phyloP scores from a whole-genome alignment of 768 basidiomycete genomes.

The Rhizopogon vesiculosus region DNA sequence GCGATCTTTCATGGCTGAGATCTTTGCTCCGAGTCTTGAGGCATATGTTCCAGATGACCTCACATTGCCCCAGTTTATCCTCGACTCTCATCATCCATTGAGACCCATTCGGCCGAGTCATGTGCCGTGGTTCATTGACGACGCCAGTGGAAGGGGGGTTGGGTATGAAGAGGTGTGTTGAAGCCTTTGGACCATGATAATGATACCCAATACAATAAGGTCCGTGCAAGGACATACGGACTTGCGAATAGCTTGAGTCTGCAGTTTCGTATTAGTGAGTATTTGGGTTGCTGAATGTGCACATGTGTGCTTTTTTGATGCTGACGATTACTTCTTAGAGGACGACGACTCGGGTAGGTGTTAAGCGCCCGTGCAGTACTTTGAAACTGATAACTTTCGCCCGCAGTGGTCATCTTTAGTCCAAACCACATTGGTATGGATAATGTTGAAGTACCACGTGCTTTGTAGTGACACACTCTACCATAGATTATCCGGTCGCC shows the following conservation, averaged over 20 bases:
- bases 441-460: neutral
- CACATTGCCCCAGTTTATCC: slow-evolving; percentile 62
- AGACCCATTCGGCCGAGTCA: slow-evolving; percentile 42
- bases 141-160: slow-evolving; percentile 41
- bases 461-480: neutral
- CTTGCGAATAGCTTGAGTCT: slow-evolving; percentile 51
- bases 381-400: slow-evolving; percentile 1
- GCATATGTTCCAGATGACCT: slow-evolving; percentile 56
- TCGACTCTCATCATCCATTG: slow-evolving; percentile 38
- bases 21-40: slow-evolving; percentile 23
- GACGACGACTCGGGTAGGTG: slow-evolving; percentile 48
- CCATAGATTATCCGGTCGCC: slow-evolving; percentile 47
- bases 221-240: slow-evolving; percentile 39
- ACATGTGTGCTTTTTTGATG: slow-evolving; percentile 1
- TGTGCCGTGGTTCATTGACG: slow-evolving; percentile 57
- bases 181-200: neutral
- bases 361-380: neutral
- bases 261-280: slow-evolving; percentile 45
- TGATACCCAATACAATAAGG: slow-evolving; percentile 16
- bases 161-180: slow-evolving; percentile 43
- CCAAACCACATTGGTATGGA: slow-evolving; percentile 56
- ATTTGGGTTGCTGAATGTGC: neutral
- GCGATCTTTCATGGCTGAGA: slow-evolving; percentile 15
- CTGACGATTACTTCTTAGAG: slow-evolving; percentile 24
- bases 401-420: slow-evolving; percentile 55